Base-by-base conservation (phyloP, 2,329 filamentous ascomycete genomes). In the Colletotrichum chrysophilum region DNA sequence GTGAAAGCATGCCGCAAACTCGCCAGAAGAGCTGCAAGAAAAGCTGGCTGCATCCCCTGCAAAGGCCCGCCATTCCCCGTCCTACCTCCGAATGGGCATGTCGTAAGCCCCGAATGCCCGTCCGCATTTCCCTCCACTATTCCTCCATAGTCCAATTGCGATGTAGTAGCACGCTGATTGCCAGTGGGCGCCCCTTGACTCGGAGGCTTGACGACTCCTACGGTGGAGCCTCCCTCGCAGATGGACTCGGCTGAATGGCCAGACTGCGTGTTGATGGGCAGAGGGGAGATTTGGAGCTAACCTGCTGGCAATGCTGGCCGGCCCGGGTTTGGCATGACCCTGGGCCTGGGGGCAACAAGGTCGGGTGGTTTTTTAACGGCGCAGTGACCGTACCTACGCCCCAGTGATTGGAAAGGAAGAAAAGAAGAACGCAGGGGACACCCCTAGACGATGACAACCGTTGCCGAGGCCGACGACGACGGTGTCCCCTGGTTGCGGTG, bases 61-160 rank as follows among this genome's bases (percentile, higher is more conserved):
- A 38, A 70, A 68, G 28, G 30, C 34, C 70, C 56, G 56, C 73
- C 32, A 28, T 68, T 62, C 70, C 70, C 58, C 70, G 70, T 73
- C 32, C 48, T 73, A 73, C 70, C 70, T 69, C 64, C 70, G 70
- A 74, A 65, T 60, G 74, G 70, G 60, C 34, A 69, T 65, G 21
- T 65, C 58, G 70, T 52, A 76, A 69, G 70, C 56, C 65, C 74
- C 74, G 74, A 74, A 73, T 34, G 58, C 70, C 74, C 70, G 64
- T 65, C 43, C 38, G 70, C 43, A 55, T 43, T 61, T 38, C 56
- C 30, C 30, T 68, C 64, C 69, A 68, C 56, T 58, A 58, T 64
- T 64, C 64, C 10, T 56, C 56, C 43, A 71, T 75, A 55, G 55
- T 48, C 72, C 62, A 66, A 66, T 70, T 74, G 52, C 61, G 71